Evolutionary conservation across 106 monocot species (phyloP), one percentile per base, ranked within the genome.

Genomic region (Acorus calamus): DNA sequence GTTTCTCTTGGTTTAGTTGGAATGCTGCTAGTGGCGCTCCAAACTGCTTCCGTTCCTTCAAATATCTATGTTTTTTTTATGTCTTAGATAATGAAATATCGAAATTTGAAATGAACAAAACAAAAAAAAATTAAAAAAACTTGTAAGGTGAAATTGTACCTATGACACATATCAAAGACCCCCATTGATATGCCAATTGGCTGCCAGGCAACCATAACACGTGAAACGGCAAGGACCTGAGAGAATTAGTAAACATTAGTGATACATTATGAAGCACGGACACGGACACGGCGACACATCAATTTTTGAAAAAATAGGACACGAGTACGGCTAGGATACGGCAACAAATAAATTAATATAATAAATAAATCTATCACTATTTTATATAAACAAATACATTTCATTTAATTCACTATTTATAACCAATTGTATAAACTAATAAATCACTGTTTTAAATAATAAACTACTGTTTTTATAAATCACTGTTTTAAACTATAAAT

Each of bases 101-200:
- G 6, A 42, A 66, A 11, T 42, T 7, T 59, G 10, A n/a, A 42
- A 49, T 3, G 2, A 60, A 11, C 7, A 56, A 44, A 45, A 42
- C 2, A 51, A n/a, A 0, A 7, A 61, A 12, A 62, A 6, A 13
- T n/a, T 13, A 8, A 5, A 45, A 61, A 52, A 49, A 44, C 5
- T 64, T 3, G 2, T 28, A 28, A 28, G 28, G 28, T 28, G 28
- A 28, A 5, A 45, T 6, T 47, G 3, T 81, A 96, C 90, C 90
- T 42, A 49, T 89, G 80, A 64, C 96, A 96, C 71, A 88, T 80
- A 59, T 96, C 96, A 75, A 69, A 96, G 3, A 88, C 91, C 2
- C 96, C 96, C 96, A 96, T 96, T 42, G 83, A 71, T 44, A 96
- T 83, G 61, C 96, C 96, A 66, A 91, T 91, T 8, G 91, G 84